These are phyloP conservation scores for Castanea sativa DNA, from an alignment of 306 rosid genomes.

Conservation along the genomic window DNA sequence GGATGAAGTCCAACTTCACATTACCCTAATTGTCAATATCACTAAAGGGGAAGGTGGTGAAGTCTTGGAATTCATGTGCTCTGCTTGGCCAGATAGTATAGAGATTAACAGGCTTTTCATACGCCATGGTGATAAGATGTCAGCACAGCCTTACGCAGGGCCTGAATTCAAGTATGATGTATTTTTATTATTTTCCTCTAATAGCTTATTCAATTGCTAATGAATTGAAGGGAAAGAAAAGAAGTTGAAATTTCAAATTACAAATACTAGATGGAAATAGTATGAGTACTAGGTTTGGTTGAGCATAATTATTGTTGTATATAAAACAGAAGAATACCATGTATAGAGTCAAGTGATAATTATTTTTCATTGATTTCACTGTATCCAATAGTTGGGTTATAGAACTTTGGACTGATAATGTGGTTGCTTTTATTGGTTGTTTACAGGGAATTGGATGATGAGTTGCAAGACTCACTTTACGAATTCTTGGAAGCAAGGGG, in stretches of 20 bases:
- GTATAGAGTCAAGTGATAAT: not conserved
- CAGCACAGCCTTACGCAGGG: conserved; percentile 62
- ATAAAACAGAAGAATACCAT: not conserved
- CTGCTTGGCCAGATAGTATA: conserved; percentile 77
- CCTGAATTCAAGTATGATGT: conserved; percentile 72
- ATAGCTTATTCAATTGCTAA: not conserved
- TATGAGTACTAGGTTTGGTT: not conserved
- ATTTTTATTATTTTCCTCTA: not conserved
- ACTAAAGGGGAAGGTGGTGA: conserved; percentile 48
- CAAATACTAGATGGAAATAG: not conserved
- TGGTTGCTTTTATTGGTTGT: conserved; percentile 17
- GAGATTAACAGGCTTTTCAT: conserved; percentile 52
- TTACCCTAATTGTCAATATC: conserved; percentile 59
- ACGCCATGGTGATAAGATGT: conserved; percentile 27
- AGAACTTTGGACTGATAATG: not conserved
- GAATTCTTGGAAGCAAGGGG: conserved; percentile 82
- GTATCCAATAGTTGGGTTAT: not conserved
- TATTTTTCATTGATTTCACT: not conserved
- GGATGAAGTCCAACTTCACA: conserved; percentile 61
- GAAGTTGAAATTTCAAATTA: not conserved
- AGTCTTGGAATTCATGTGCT: conserved; percentile 68
- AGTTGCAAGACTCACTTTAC: conserved; percentile 66
- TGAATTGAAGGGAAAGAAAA: not conserved
- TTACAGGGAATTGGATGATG: conserved; percentile 87
- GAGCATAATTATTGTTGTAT: not conserved